Evolutionary conservation across 2,329 filamentous ascomycete genomes (phyloP).

Genomic region (Hymenoscyphus linearis): DNA sequence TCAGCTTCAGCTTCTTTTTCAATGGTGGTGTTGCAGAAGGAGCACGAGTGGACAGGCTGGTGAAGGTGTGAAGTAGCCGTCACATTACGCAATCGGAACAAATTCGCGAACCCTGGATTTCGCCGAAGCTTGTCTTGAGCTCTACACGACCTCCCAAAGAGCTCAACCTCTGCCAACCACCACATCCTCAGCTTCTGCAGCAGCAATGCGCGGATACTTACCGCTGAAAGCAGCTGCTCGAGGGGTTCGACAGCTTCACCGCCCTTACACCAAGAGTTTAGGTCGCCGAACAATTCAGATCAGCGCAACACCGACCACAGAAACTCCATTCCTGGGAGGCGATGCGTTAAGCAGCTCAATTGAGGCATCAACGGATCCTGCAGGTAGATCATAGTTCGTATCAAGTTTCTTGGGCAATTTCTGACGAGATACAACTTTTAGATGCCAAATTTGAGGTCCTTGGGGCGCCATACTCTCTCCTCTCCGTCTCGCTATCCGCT

Average conservation of each 20-base stretch:
- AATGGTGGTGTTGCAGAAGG: not conserved
- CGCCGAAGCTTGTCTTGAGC: not conserved
- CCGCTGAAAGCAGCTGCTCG: slow-evolving; percentile 22
- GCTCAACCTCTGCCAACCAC: slow-evolving; percentile 6
- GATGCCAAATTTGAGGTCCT: slow-evolving; percentile 94
- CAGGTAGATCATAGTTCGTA: slow-evolving; percentile 17
- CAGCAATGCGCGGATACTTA: slow-evolving; percentile 30
- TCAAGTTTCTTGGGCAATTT: not conserved
- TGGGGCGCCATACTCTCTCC: slow-evolving; percentile 84
- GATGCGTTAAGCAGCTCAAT: slow-evolving; percentile 52
- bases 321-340: slow-evolving; percentile 43
- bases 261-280: slow-evolving; percentile 9
- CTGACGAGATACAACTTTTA: slow-evolving; percentile 33
- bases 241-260: slow-evolving; percentile 24
- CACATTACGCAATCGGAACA: slow-evolving; percentile 22
- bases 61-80: slow-evolving; percentile 12
- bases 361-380: slow-evolving; percentile 33
- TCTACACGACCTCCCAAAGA: not conserved
- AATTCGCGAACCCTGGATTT: slow-evolving; percentile 3
- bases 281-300: slow-evolving; percentile 56
- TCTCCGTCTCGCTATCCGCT: slow-evolving; percentile 87
- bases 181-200: slow-evolving; percentile 14
- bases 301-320: slow-evolving; percentile 54
- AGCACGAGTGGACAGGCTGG: not conserved
- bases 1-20: not conserved